Evolutionary conservation across 768 basidiomycete species (phyloP).

Genomic region (Agrocybe pediades): DNA sequence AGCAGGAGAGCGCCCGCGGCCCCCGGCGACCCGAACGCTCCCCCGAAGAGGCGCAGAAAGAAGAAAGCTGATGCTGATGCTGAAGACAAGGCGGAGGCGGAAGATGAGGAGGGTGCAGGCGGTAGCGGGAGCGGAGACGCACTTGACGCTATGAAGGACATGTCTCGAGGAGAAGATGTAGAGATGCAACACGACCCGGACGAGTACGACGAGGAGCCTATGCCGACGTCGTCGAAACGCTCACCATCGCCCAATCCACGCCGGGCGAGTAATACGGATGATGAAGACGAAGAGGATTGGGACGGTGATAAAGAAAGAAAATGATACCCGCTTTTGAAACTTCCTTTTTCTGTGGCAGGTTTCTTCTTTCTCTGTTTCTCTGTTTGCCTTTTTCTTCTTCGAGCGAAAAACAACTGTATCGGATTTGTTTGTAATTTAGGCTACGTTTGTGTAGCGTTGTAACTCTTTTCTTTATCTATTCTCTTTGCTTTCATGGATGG

Average conservation of each 20-base stretch:
- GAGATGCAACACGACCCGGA: slow-evolving; percentile 31
- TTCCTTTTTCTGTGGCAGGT: too few species aligned
- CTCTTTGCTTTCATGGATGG: slow-evolving; percentile 1
- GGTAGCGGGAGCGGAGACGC: slow-evolving; percentile 27
- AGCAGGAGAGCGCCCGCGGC: slow-evolving; percentile 43
- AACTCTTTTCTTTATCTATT: slow-evolving; percentile 1
- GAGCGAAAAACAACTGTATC: not conserved
- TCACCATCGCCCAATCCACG: slow-evolving; percentile 28
- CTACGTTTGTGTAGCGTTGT: slow-evolving; percentile 4
- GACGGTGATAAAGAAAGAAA: slow-evolving; percentile 42
- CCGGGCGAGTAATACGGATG: slow-evolving; percentile 32
- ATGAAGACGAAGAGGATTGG: slow-evolving; percentile 46
- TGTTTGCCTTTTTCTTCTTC: not conserved
- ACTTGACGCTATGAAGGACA: slow-evolving; percentile 18
- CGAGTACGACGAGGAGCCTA: slow-evolving; percentile 21
- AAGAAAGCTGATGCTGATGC: slow-evolving; percentile 43
- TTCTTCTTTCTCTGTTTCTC: not conserved
- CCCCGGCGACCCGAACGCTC: slow-evolving; percentile 29
- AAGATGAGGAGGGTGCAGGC: slow-evolving; percentile 14
- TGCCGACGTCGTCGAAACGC: slow-evolving; percentile 12
- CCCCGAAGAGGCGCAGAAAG: slow-evolving; percentile 52
- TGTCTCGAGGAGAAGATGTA: slow-evolving; percentile 18
- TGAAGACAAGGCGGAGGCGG: slow-evolving; percentile 29
- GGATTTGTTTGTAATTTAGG: slow-evolving; percentile 15
- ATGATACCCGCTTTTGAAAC: slow-evolving; percentile 8